phyloP scores from a whole-genome alignment of 106 monocot genomes.

The Dactylorhiza incarnata region DNA sequence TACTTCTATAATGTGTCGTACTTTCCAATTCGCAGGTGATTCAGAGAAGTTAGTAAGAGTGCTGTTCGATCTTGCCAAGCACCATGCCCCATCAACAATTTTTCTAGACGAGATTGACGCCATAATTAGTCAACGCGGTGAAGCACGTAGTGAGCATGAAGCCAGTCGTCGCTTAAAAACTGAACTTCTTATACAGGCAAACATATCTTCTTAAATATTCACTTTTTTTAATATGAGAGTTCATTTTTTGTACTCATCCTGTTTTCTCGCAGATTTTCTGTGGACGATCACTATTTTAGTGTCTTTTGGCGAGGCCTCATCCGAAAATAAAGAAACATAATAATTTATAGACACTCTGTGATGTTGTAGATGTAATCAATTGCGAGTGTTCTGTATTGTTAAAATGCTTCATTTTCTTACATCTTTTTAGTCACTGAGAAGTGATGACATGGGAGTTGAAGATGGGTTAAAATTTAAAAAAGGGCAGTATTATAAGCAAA shows the following conservation, averaged over 20 bases:
- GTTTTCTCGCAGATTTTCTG: neutral
- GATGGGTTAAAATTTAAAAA: no score
- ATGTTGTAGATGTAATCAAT: no score
- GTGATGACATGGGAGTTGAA: no score
- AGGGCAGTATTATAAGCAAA: no score
- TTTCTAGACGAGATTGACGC: constrained; percentile 99
- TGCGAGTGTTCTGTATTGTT: no score
- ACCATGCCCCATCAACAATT: constrained; percentile 97
- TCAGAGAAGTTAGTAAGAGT: constrained; percentile 94
- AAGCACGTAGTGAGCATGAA: constrained; percentile 99
- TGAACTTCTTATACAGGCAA: constrained; percentile 94
- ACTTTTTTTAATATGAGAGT: neutral
- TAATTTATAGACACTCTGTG: no score
- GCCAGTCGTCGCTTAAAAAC: constrained; percentile 95
- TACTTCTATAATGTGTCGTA: neutral
- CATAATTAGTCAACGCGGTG: constrained; percentile 97
- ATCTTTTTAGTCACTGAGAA: no score
- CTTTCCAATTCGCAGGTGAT: constrained; percentile 48
- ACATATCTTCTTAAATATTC: neutral
- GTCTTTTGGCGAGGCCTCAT: neutral
- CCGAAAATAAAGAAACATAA: no score
- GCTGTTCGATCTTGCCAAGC: constrained; percentile 92
- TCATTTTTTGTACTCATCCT: neutral
- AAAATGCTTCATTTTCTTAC: no score
- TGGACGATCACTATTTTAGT: neutral